Base-by-base conservation (phyloP, 768 basidiomycete species). In the Kwoniella dejecticola region DNA sequence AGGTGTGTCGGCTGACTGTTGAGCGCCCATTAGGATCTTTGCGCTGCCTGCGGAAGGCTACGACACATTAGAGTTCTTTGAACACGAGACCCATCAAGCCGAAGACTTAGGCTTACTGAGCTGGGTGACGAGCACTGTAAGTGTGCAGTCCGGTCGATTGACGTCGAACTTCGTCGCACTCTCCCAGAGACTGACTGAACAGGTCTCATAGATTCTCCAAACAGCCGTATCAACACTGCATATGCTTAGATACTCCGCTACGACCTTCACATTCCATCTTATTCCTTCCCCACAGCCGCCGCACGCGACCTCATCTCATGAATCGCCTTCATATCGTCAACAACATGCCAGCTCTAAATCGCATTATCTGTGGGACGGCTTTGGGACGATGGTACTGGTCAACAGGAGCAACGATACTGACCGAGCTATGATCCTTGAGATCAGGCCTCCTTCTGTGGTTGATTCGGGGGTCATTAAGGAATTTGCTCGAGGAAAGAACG, bases 91-190 rank as follows among this genome's bases (percentile, higher is more conserved):
- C 5, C 13, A 52, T 15, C 36, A 68, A 17, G 61, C 74, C 4
- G 74, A 72, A 40, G 77, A 79, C 64, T 41, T 62, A 31, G 76
- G 76, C 6, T 52, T 79, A 15, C 47, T 79, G 7, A 67, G 70
- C 59, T 79, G 74, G 74, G 27, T 77, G n/a, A 77, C 71, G 3
- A 70, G 72, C 11, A 68, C 74, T 6, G 77, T 78, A 27, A 67
- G 73, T n/a, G n/a, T n/a, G n/a, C n/a, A n/a, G n/a, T n/a, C n/a
- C n/a, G n/a, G n/a, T n/a, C n/a, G n/a, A n/a, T n/a, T n/a, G n/a
- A n/a, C n/a, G n/a, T 38, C 8, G 29, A 42, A 19, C 7, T 13
- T 42, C 6, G 19, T 42, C 10, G 17, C 10, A 13, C 8, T 42
- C 12, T 8, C 8, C 11, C 5, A n/a, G 6, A 42, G 11, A n/a